Base-by-base conservation (phyloP, 2,329 filamentous ascomycete genomes). In the Colletotrichum sp. region DNA sequence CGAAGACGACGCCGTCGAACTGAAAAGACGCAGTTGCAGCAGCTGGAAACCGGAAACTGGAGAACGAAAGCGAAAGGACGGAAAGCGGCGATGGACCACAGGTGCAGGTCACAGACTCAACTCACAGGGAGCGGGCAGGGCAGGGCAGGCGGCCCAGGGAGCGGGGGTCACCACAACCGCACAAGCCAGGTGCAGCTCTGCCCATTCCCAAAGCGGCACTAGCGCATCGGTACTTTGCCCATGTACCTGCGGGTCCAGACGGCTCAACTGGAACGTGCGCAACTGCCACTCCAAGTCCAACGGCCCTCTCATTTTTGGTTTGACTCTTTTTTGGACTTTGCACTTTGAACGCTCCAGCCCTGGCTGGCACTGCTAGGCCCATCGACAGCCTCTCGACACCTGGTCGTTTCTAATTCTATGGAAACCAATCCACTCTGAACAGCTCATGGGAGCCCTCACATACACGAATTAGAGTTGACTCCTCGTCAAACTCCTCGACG, bases 381-480 rank as follows among this genome's bases (percentile, higher is more conserved):
- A 15, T 36, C 24, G 28, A 75, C 63, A 49, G 59, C 60, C 34
- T 55, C 52, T 71, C 52, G 12, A 32, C 3, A 26, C 72, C 52
- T 30, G 24, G 60, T 57, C 69, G 28, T 32, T 21, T 55, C 28
- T 39, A 55, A 26, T 34, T 49, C 24, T 28, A 62, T 18, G 18
- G 28, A 62, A 24, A 26, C 6, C 3, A 67, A 68, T 55, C 73
- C 69, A 72, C 70, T 30, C 34, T 30, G 28, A 59, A 76, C 30
- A 60, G 59, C 74, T 36, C 44, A 63, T 72, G 55, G 72, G 72
- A 75, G 69, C 69, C 72, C 72, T 75, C 72, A 63, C 72, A 63
- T 32, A 68, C 39, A 68, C 62, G 28, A 39, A 18, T 16, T 39
- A 39, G 36, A 49, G 52, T 60, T 15, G 49, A 52, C n/a, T 26